Evolutionary conservation across 768 basidiomycete species (phyloP), one percentile per base, ranked within the genome.

Genomic region (Trametes cubensis): DNA sequence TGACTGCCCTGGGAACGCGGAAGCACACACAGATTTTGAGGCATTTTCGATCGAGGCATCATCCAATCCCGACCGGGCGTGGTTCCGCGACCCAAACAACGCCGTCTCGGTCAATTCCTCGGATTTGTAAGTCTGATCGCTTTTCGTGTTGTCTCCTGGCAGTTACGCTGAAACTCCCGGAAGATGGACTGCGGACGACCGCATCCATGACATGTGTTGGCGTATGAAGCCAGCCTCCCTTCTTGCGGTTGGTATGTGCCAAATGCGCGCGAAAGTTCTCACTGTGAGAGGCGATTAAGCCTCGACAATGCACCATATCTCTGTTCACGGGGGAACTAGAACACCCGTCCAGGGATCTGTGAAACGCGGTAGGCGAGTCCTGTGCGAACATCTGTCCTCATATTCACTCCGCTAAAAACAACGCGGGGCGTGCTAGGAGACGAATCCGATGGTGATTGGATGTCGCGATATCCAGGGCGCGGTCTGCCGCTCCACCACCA

Each of bases 201-300:
- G 49, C 49, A 57, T 45, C 30, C 50, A 57, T 45, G 61, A 52
- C 61, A 57, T 46, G 61, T 45, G 18, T 47, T 56, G 55, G 39
- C 51, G 50, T 34, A 47, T 28, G 55, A 39, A 30, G 3, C 54
- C 21, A 20, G 50, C 51, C 41, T 14, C 41, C 13, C 25, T 57
- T 46, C 50, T 14, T 49, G 55, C 53, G 46, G 14, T 23, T 44
- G 61, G 50, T 28, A 39, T 40, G 41, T 44, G 60, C 62, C 56
- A 51, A 48, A 63, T 48, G 62, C 56, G 62, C 62, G 62, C 57
- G 62, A 58, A 59, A 30, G 40, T 48, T 63, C 62, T 50, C 62
- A 63, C 62, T 63, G 62, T 63, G 62, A 46, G 62, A 63, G 30
- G 46, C 44, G n/a, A 38, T 39, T 42, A 45, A 28, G 40, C 13